Evolutionary conservation across 148 eudicot species (phyloP).

Genomic region (Gaultheria prostrata): DNA sequence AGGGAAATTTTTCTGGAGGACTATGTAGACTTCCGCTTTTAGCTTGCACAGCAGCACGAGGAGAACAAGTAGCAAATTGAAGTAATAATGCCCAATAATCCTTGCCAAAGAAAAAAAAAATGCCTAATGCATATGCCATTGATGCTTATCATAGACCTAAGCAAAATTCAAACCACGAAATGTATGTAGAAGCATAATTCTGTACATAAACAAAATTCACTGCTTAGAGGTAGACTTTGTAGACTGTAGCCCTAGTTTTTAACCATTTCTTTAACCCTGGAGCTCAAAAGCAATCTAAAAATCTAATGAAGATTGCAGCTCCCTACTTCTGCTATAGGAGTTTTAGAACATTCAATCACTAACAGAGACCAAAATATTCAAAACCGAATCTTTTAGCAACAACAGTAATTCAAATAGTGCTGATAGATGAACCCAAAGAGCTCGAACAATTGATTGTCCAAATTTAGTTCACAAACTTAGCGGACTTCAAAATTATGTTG

Average conservation of each 20-base stretch:
- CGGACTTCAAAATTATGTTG: neutral
- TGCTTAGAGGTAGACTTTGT: neutral
- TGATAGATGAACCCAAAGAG: neutral
- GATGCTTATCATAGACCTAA: neutral
- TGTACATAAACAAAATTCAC: neutral
- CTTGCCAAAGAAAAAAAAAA: neutral
- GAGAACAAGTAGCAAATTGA: constrained; percentile 12
- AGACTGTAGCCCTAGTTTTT: neutral
- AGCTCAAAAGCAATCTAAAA: neutral
- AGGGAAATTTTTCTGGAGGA: neutral
- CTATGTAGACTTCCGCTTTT: neutral
- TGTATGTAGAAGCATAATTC: neutral
- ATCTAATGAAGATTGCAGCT: neutral
- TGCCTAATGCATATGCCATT: neutral
- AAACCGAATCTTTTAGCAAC: neutral
- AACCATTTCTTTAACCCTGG: neutral
- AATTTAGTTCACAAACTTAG: neutral
- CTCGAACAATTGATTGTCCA: neutral
- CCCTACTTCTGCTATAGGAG: neutral
- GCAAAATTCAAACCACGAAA: too few relatives aligned
- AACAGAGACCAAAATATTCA: neutral
- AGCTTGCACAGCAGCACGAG: neutral
- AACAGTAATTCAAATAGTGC: neutral
- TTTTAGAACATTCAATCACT: neutral
- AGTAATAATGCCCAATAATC: neutral